Conservation (phyloP, 306 rosid species). For the Rubus parviflorus region DNA sequence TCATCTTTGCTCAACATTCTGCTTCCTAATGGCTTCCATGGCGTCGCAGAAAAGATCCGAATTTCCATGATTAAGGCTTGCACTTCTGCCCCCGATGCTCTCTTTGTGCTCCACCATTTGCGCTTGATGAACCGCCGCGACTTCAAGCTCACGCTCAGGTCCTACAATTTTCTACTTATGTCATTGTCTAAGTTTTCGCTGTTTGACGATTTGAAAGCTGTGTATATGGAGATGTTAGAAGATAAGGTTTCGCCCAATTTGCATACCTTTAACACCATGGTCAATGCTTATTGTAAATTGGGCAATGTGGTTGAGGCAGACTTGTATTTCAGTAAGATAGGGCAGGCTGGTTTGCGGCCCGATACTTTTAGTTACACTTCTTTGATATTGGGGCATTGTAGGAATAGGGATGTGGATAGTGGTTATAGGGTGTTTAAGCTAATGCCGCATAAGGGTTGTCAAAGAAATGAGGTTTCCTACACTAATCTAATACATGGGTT, state of each 20-base stretch:
- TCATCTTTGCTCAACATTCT: conserved; percentile 51
- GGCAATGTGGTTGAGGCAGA: conserved; percentile 40
- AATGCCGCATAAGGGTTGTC: too few species aligned
- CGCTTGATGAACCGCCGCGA: conserved; percentile 15
- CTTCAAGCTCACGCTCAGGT: conserved; percentile 61
- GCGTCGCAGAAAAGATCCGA: conserved; percentile 57
- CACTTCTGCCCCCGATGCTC: conserved; percentile 32
- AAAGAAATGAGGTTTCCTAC: too few species aligned
- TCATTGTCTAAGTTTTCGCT: conserved; percentile 45
- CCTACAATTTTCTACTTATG: conserved; percentile 64
- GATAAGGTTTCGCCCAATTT: conserved; percentile 48
- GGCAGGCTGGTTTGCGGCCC: not conserved
- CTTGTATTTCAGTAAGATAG: conserved; percentile 41
- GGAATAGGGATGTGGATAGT: too few species aligned
- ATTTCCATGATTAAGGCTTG: conserved; percentile 64
- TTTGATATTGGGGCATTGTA: too few species aligned
- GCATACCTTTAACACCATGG: conserved; percentile 59
- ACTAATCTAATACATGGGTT: too few species aligned
- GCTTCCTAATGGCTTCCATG: conserved; percentile 42
- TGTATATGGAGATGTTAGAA: conserved; percentile 53
- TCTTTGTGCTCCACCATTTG: conserved; percentile 39
- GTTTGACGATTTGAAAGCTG: conserved; percentile 33
- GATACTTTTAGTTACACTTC: too few species aligned
- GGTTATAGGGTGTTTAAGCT: too few species aligned
- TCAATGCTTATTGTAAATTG: conserved; percentile 61